Evolutionary conservation across 805 yeast species (phyloP).

Genomic region (Candida rishiriensis): DNA sequence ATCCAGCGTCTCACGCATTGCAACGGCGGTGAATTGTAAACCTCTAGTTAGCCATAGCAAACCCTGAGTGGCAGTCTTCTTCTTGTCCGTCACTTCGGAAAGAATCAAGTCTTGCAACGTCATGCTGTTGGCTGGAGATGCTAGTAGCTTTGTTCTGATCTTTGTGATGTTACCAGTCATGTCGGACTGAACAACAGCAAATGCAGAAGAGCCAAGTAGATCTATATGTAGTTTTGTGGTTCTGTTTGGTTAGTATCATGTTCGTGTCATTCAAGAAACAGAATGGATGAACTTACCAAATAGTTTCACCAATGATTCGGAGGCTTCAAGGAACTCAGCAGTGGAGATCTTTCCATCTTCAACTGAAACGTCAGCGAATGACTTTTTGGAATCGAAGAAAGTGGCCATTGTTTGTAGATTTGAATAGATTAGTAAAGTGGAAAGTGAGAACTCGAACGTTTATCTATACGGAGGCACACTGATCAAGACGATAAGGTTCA

Average conservation of each 20-base stretch:
- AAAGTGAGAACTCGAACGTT: too few relatives aligned
- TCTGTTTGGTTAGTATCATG: background rate
- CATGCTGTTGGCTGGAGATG: constrained; percentile 57
- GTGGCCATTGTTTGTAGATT: constrained; percentile 60
- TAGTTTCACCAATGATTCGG: constrained; percentile 76
- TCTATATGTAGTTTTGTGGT: constrained; percentile 39
- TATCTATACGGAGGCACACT: too few relatives aligned
- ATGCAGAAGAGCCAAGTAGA: constrained; percentile 79
- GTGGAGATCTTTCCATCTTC: constrained; percentile 64
- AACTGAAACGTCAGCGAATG: constrained; percentile 73
- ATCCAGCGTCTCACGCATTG: constrained; percentile 74
- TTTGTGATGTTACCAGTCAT: constrained; percentile 83
- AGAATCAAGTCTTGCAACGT: constrained; percentile 77
- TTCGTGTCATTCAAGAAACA: background rate
- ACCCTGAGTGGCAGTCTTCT: constrained; percentile 85
- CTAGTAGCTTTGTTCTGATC: constrained; percentile 59
- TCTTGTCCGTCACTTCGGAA: constrained; percentile 62
- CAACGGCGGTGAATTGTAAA: constrained; percentile 83
- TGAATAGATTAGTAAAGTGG: constrained; percentile 4
- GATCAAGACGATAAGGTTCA: too few relatives aligned
- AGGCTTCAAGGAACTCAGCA: constrained; percentile 71
- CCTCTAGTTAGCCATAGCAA: constrained; percentile 84
- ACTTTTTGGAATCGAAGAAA: constrained; percentile 71
- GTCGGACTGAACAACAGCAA: constrained; percentile 79
- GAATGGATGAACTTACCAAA: constrained; percentile 46